Evolutionary conservation across 768 basidiomycete genomes (phyloP).

Genomic region (Psilocybe cubensis): DNA sequence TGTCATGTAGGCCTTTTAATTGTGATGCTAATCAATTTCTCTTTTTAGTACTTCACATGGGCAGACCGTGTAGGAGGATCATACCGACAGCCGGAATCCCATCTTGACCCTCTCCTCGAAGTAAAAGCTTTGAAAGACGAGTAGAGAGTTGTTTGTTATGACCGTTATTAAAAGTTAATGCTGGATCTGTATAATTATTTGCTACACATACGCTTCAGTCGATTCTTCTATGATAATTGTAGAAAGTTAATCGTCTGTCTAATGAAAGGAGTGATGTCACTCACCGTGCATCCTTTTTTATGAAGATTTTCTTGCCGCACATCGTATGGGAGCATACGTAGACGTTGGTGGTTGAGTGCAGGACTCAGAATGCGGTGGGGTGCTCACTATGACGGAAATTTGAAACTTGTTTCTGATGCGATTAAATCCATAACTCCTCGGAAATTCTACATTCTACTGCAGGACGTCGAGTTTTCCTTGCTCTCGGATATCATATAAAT

Average conservation of each 20-base stretch:
- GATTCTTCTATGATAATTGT: conserved; percentile 9
- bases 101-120: conserved; percentile 85
- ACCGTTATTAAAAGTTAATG: conserved; percentile 1
- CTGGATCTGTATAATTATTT: conserved; percentile 22
- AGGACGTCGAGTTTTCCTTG: no score
- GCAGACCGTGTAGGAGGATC: conserved; percentile 84
- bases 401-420: no score
- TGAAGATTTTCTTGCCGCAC: no score
- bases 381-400: no score
- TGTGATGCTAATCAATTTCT: conserved; percentile 7
- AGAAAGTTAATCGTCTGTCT: not conserved
- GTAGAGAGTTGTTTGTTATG: conserved; percentile 8
- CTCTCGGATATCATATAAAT: not conserved
- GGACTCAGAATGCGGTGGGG: no score
- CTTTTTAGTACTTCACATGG: conserved; percentile 92
- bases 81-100: conserved; percentile 85
- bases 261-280: no score
- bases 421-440: no score
- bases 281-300: no score
- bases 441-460: not conserved
- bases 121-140: conserved; percentile 41
- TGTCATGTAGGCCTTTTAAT: not conserved
- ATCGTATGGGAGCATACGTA: no score
- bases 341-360: no score
- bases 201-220: conserved; percentile 6